Conservation (phyloP, 108 stramenopile species). For the Nitzschia sp. region DNA sequence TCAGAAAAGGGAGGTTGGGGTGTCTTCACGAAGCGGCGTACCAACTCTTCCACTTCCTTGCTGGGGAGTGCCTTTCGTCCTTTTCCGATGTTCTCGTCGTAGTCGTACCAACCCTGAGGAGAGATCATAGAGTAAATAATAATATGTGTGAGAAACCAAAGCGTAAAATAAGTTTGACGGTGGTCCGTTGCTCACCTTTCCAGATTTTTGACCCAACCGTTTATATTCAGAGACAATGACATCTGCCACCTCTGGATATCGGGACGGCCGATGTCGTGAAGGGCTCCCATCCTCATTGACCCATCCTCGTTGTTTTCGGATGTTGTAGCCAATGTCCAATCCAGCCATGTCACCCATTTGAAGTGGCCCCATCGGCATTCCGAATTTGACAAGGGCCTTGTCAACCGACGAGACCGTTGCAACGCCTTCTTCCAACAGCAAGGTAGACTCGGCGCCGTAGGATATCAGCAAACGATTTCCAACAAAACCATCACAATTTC, state of each 20-base stretch:
- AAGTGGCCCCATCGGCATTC: constrained; percentile 87
- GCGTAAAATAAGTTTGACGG: neutral
- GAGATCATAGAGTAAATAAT: neutral
- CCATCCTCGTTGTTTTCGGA: constrained; percentile 77
- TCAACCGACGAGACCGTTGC: constrained; percentile 71
- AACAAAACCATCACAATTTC: constrained; percentile 97
- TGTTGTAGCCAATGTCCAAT: constrained; percentile 91
- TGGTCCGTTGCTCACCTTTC: constrained; percentile 48
- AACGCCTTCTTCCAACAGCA: constrained; percentile 63
- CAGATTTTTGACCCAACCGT: constrained; percentile 88
- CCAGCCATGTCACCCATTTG: constrained; percentile 94
- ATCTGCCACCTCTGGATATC: constrained; percentile 90
- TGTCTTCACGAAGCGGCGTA: constrained; percentile 46
- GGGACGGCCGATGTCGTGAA: constrained; percentile 49
- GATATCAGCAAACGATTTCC: constrained; percentile 95
- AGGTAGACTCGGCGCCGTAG: constrained; percentile 73
- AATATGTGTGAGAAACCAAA: neutral
- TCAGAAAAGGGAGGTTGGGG: constrained; percentile 33
- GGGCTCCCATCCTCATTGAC: constrained; percentile 24
- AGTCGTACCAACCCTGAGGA: constrained; percentile 88
- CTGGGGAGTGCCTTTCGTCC: constrained; percentile 78
- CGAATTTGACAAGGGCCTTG: constrained; percentile 69
- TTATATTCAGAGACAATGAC: constrained; percentile 79
- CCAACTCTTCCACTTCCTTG: constrained; percentile 70
- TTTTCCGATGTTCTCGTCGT: constrained; percentile 77